Evolutionary conservation across 176 grass and related monocot genomes (phyloP).

Genomic region (Otatea glauca): DNA sequence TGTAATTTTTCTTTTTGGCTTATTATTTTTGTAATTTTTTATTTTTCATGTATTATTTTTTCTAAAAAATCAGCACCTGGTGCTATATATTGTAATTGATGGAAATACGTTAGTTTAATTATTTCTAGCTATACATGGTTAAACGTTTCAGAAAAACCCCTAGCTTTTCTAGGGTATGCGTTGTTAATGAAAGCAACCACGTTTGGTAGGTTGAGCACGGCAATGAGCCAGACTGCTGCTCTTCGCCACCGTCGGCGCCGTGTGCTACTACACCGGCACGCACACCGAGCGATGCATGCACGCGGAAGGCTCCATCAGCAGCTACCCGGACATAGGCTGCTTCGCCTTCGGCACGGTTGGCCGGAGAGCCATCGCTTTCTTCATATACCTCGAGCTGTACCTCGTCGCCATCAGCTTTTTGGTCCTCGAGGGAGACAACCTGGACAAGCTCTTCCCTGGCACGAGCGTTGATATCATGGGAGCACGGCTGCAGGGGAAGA

Average conservation of each 20-base stretch:
- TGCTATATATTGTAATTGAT: no score
- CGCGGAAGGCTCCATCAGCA: constrained; percentile 31
- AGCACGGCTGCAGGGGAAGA: constrained; percentile 43
- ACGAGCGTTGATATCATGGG: neutral
- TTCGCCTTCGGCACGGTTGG: constrained; percentile 53
- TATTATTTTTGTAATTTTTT: no score
- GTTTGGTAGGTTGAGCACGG: no score
- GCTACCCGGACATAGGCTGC: constrained; percentile 59
- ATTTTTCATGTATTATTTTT: no score
- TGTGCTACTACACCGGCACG: constrained; percentile 73
- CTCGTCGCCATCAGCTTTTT: constrained; percentile 48
- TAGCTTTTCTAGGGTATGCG: no score
- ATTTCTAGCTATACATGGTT: no score
- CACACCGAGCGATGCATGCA: constrained; percentile 59
- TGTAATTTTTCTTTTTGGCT: no score
- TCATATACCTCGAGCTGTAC: constrained; percentile 61
- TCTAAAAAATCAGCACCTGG: no score
- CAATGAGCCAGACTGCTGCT: constrained; percentile 58
- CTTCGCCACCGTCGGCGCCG: constrained; percentile 49
- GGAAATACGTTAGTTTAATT: no score
- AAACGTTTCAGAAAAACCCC: no score
- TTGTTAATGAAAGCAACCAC: no score
- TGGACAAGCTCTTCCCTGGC: constrained; percentile 49
- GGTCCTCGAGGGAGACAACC: constrained; percentile 48
- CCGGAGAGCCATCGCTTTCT: constrained; percentile 42